Conservation (phyloP, 345 rosid genomes). For the Corchorus capsularis region DNA sequence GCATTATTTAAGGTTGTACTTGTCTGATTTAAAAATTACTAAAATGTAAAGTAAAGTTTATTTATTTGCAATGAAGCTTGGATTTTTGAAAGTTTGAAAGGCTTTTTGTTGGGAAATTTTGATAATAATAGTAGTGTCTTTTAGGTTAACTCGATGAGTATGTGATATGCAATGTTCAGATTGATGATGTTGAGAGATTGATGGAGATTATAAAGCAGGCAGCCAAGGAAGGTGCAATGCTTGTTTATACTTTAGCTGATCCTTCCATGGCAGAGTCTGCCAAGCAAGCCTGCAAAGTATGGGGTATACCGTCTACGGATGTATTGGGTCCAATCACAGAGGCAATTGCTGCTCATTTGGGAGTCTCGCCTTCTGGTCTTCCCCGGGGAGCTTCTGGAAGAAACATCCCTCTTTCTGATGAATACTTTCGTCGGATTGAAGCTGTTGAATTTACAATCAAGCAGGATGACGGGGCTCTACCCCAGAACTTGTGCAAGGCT, state of each 20-base stretch:
- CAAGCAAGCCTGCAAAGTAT: conserved; percentile 60
- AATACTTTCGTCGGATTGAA: conserved; percentile 69
- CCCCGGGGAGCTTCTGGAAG: conserved; percentile 72
- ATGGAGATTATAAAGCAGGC: conserved; percentile 84
- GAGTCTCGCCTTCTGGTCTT: conserved; percentile 82
- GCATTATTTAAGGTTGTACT: neutral
- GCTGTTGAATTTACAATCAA: conserved; percentile 90
- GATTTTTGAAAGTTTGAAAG: neutral
- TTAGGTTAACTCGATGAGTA: neutral
- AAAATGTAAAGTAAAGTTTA: neutral
- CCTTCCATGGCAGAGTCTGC: conserved; percentile 77
- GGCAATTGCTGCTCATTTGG: conserved; percentile 74
- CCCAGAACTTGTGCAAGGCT: conserved; percentile 66
- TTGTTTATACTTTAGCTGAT: conserved; percentile 77
- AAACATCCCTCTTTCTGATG: conserved; percentile 54
- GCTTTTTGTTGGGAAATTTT: neutral
- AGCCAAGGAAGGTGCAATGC: conserved; percentile 77
- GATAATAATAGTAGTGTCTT: neutral
- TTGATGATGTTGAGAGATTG: conserved; percentile 69
- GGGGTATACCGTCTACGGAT: conserved; percentile 73
- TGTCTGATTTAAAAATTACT: neutral
- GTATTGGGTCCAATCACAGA: conserved; percentile 88
- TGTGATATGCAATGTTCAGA: conserved; percentile 35
- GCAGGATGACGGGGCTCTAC: conserved; percentile 87
- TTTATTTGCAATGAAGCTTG: neutral